Percentiles rank a stretch among this genome's conserved stretches.
Conservation (phyloP, 192 early-diverging fungal genomes). For the Umbelopsis vinacea region DNA sequence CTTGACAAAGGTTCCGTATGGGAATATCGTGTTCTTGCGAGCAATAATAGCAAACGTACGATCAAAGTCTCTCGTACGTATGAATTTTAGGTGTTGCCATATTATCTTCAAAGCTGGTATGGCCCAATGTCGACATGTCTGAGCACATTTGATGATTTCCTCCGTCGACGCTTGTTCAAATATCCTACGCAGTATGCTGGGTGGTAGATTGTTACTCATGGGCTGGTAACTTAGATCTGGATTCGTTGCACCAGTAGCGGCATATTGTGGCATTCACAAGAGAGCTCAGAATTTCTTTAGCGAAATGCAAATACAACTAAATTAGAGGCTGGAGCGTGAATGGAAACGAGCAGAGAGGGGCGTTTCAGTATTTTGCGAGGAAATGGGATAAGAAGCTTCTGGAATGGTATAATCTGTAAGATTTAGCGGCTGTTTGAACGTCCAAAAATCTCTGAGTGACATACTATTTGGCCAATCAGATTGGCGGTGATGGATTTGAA, state of each 20-base stretch:
- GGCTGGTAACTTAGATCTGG: conserved; percentile 5
- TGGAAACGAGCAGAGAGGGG: not conserved
- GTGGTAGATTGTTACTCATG: conserved; percentile 17
- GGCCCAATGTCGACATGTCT: conserved; percentile 32
- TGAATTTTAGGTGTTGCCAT: conserved; percentile 36
- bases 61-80: conserved; percentile 35
- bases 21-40: conserved; percentile 20
- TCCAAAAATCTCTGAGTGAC: no score
- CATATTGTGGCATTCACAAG: conserved; percentile 20
- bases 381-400: no score
- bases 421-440: no score
- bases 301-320: not conserved
- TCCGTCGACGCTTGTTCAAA: not conserved
- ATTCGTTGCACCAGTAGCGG: not conserved
- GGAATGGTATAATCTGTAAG: no score
- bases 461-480: no score
- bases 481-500: no score
- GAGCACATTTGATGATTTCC: not conserved
- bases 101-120: conserved; percentile 21
- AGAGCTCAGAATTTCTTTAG: not conserved
- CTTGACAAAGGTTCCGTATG: conserved; percentile 27
- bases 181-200: conserved; percentile 19
- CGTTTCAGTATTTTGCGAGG: not conserved
- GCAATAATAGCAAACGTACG: conserved; percentile 34
- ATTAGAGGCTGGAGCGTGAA: not conserved